Base-by-base conservation (phyloP, 306 rosid genomes). In the Malus fusca region DNA sequence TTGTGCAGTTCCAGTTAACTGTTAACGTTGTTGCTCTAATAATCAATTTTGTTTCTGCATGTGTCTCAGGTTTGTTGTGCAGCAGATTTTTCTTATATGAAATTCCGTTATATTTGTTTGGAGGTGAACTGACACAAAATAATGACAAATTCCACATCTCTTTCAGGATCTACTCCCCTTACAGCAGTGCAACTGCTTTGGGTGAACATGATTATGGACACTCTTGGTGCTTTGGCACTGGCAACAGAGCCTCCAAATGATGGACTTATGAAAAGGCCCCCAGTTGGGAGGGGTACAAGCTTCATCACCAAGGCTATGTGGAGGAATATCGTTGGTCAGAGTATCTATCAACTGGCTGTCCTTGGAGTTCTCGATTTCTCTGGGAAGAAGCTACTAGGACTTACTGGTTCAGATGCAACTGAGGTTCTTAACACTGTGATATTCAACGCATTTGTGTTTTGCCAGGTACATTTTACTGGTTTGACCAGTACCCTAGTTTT, bases 131-230 rank as follows among this genome's bases (percentile, higher is more conserved):
- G 75, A 75, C 69, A 52, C n/a, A 0, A 21, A 69, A 69, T 26
- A 35, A 73, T 74, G 51, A 77, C 21, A 5, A 55, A 78, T 82
- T 69, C 61, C 61, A 19, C 59, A 5, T 76, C 26, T 42, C 76
- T 81, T 84, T 83, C 87, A 95, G 99, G 99, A 68, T 89, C 97
- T 81, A 93, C 97, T 77, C 99, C 99, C 48, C 91, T 95, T 75
- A 95, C 99, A 21, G 97, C 96, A 44, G 99, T 95, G 65, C 99
- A 95, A 77, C 68, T 95, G 85, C 97, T 95, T 59, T 95, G 99
- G 99, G 99, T 92, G 33, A 95, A 95, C 89, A 86, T 95, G 93
- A 95, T 95, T 70, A 95, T 95, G 99, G 99, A 95, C 89, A 92
- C 99, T 58, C 91, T 95, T 59, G 99, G 99, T 59, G 99, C 99